Percentiles rank a stretch among this genome's conserved stretches.
These are phyloP conservation scores for Exobasidium rhododendri DNA, from an alignment of 1,284 basidiomycete genomes.

Conservation along the genomic window DNA sequence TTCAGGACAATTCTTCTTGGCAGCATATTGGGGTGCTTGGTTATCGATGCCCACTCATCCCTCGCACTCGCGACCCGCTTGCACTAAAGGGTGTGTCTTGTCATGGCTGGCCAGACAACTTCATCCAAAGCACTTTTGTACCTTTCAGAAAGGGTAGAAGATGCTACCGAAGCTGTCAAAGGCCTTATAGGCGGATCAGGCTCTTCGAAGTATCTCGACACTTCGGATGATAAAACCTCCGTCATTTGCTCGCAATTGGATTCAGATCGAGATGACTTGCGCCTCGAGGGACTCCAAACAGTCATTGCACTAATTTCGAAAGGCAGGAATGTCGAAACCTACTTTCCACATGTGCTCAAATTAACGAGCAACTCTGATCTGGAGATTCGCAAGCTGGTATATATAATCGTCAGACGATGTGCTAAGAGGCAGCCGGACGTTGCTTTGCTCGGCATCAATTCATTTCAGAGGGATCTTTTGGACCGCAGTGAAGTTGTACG, in stretches of 20 bases:
- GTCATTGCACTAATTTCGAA: conserved; percentile 67
- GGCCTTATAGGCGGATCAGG: conserved; percentile 36
- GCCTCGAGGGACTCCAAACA: conserved; percentile 43
- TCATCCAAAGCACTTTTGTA: conserved; percentile 45
- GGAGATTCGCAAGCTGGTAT: conserved; percentile 93
- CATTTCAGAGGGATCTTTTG: conserved; percentile 92
- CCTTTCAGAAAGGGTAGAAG: conserved; percentile 49
- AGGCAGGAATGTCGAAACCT: conserved; percentile 81
- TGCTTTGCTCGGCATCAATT: conserved; percentile 93
- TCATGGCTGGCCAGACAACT: conserved; percentile 6
- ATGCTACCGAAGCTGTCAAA: conserved; percentile 47
- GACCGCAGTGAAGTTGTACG: conserved; percentile 79
- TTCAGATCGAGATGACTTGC: conserved; percentile 38
- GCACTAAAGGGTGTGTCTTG: background rate
- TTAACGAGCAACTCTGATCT: conserved; percentile 59
- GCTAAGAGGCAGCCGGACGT: conserved; percentile 74
- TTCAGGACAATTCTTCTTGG: too few relatives aligned
- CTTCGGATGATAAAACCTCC: conserved; percentile 31
- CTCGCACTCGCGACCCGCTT: background rate
- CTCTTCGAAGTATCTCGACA: conserved; percentile 42
- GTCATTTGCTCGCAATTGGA: conserved; percentile 43
- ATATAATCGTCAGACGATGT: conserved; percentile 92
- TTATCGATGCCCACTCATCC: too few relatives aligned
- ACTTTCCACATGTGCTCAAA: conserved; percentile 57
- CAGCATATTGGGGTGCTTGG: too few relatives aligned